These are phyloP conservation scores for Effrenium voratum DNA, from an alignment of 73 alveolate species.

Conservation along the genomic window DNA sequence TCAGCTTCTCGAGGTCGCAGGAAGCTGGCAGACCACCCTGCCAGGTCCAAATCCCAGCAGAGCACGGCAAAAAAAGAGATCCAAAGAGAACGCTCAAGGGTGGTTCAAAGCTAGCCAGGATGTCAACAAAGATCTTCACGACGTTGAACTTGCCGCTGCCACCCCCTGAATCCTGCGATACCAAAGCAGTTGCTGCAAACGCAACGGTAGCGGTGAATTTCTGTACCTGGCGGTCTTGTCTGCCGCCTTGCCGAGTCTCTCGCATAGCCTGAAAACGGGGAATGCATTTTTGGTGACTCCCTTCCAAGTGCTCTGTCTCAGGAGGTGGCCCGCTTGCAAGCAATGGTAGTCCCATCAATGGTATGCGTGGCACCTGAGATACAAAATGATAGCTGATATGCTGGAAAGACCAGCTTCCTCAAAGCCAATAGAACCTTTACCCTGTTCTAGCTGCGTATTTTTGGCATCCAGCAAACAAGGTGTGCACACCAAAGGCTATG, in stretches of 20 bases:
- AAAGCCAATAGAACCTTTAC: no score
- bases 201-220: background rate
- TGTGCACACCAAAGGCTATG: no score
- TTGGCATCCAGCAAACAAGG: no score
- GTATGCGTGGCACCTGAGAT: no score
- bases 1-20: slow-evolving; percentile 83
- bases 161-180: slow-evolving; percentile 70
- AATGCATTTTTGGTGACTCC: background rate
- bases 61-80: background rate
- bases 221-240: background rate
- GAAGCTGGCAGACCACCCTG: slow-evolving; percentile 93
- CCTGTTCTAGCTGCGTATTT: no score
- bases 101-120: background rate
- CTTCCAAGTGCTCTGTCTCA: background rate
- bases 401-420: no score
- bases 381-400: no score
- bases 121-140: slow-evolving; percentile 67
- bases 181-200: background rate
- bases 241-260: slow-evolving; percentile 8
- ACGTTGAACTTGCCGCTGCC: slow-evolving; percentile 57
- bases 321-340: background rate
- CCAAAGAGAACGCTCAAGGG: background rate
- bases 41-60: background rate
- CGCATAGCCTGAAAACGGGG: slow-evolving; percentile 4
- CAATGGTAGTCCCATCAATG: background rate